phyloP scores from a whole-genome alignment of 2,329 filamentous ascomycete species.

The Pseudogymnoascus pannorum region DNA sequence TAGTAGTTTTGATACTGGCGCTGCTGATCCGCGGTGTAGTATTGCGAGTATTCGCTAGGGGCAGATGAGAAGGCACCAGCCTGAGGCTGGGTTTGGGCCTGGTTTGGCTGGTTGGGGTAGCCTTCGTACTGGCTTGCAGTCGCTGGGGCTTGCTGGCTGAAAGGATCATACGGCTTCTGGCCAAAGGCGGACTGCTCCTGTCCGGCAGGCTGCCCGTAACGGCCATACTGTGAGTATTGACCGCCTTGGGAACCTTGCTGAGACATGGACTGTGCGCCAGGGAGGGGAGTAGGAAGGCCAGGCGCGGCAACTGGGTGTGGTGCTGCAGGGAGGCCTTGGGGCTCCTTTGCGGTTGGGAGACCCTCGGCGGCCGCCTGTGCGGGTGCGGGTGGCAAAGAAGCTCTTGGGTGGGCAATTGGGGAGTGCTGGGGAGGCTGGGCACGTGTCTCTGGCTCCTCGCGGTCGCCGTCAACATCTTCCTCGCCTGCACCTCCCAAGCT shows the following conservation, averaged over 20 bases:
- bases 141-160: constrained; percentile 63
- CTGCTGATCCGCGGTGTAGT: constrained; percentile 73
- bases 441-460: constrained; percentile 91
- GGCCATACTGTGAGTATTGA: constrained; percentile 57
- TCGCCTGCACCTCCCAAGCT: constrained; percentile 71
- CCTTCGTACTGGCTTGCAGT: constrained; percentile 54
- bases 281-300: constrained; percentile 29
- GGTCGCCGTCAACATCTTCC: constrained; percentile 86
- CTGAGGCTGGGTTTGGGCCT: constrained; percentile 49
- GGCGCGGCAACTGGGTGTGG: constrained; percentile 35
- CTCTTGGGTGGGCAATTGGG: constrained; percentile 74
- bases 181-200: constrained; percentile 52
- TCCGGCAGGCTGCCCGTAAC: constrained; percentile 57
- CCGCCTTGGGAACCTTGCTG: constrained; percentile 28
- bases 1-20: constrained; percentile 73
- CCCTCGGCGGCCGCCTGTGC: constrained; percentile 47
- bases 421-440: constrained; percentile 91
- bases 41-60: constrained; percentile 73
- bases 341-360: constrained; percentile 39
- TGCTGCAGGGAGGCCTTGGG: constrained; percentile 42
- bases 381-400: constrained; percentile 70
- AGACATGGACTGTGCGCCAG: constrained; percentile 32
- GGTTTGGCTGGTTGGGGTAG: constrained; percentile 51
- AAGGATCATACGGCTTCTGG: constrained; percentile 84
- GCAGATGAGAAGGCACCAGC: constrained; percentile 65